Evolutionary conservation across 148 eudicot species (phyloP).

Genomic region (Rhododendron ferrugineum): DNA sequence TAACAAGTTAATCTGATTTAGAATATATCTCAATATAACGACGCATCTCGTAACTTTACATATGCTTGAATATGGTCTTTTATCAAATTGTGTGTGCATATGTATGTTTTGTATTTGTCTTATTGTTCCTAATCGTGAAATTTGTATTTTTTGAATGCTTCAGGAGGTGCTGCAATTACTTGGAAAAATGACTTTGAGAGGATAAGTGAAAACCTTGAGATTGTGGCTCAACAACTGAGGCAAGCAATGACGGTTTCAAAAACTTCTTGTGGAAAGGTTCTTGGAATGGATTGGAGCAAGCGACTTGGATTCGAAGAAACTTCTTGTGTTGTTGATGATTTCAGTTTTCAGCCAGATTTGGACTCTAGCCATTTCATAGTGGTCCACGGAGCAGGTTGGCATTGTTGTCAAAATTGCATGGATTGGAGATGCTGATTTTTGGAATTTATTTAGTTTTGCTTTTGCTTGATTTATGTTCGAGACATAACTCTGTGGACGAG

Average conservation of each 20-base stretch:
- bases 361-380: conserved; percentile 57
- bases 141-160: conserved; percentile 3
- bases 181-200: conserved; percentile 85
- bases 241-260: conserved; percentile 55
- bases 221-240: conserved; percentile 58
- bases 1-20: background rate
- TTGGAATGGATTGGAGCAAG: conserved; percentile 96
- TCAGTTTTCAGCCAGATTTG: conserved; percentile 21
- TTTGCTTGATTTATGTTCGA: background rate
- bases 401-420: background rate
- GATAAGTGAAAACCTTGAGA: conserved; percentile 49
- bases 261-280: conserved; percentile 30
- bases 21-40: background rate
- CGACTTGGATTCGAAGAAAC: conserved; percentile 44
- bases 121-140: background rate
- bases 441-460: background rate
- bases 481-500: background rate
- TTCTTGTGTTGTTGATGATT: conserved; percentile 34
- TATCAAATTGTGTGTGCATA: background rate
- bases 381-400: conserved; percentile 93
- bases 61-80: background rate
- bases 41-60: background rate
- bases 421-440: background rate
- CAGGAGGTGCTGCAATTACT: conserved; percentile 94
- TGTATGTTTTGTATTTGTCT: background rate